Evolutionary conservation across 441 rosid genomes (phyloP).

Genomic region (Biscutella laevigata): DNA sequence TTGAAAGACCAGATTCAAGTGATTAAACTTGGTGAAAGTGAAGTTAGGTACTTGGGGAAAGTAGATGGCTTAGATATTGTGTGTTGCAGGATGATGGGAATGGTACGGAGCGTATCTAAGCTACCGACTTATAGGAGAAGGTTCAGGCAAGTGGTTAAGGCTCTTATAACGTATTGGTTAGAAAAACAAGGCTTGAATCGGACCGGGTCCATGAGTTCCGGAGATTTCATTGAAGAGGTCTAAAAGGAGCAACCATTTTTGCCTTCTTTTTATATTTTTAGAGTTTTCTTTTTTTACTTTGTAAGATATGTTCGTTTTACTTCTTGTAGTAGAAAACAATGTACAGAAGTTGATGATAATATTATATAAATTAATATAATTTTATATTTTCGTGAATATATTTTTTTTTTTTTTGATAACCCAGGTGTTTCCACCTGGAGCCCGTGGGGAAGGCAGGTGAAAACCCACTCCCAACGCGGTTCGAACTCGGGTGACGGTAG

Average conservation of each 20-base stretch:
- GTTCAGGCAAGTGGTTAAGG: constrained; percentile 56
- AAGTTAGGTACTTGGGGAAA: constrained; percentile 55
- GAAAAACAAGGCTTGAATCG: constrained; percentile 32
- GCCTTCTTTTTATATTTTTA: not conserved
- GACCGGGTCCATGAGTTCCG: constrained; percentile 36
- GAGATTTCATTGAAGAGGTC: constrained; percentile 31
- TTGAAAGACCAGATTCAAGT: constrained; percentile 64
- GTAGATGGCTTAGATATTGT: constrained; percentile 6
- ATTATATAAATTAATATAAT: no score
- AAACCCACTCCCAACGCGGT: no score
- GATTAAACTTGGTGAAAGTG: constrained; percentile 45
- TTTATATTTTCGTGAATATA: no score
- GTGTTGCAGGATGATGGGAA: constrained; percentile 57
- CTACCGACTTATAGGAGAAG: constrained; percentile 64
- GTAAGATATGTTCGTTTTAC: not conserved
- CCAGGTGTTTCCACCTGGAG: no score
- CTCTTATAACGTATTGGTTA: constrained; percentile 32
- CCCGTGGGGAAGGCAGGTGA: no score
- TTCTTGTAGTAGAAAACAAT: not conserved
- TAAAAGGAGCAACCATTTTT: constrained; percentile 1
- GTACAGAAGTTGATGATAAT: not conserved
- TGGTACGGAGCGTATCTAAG: constrained; percentile 51
- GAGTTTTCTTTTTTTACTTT: not conserved
- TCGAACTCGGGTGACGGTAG: no score
- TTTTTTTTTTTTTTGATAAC: no score